A percentile compares a stretch with the other conserved stretches of the same genome.
Evolutionary conservation across 495 filamentous ascomycete species (phyloP).

Genomic region (Hypoxylon intermedium): DNA sequence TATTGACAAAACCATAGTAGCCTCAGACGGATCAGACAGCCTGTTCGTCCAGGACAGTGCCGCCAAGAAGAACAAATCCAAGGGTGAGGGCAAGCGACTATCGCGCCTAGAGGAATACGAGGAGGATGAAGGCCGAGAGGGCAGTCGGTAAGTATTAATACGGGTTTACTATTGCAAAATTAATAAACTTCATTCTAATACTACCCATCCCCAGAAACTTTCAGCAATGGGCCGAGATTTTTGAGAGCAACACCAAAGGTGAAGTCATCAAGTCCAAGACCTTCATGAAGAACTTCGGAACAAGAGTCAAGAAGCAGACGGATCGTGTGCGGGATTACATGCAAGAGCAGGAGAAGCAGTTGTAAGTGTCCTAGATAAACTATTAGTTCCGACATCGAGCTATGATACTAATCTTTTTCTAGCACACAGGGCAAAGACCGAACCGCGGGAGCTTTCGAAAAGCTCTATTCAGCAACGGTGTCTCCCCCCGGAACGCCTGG

Average conservation of each 20-base stretch:
- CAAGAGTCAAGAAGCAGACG: conserved; percentile 18
- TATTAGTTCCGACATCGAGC: neutral
- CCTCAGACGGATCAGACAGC: conserved; percentile 15
- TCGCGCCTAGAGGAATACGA: conserved; percentile 47
- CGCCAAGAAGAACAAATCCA: conserved; percentile 5
- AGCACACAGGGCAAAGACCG: conserved; percentile 20
- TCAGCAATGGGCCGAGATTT: conserved; percentile 34
- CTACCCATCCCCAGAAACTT: conserved; percentile 22
- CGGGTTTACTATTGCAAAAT: neutral
- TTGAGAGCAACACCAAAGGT: conserved; percentile 26
- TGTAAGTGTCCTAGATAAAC: conserved; percentile 24
- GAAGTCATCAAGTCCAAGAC: conserved; percentile 41
- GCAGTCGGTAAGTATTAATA: conserved; percentile 40
- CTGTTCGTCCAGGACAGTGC: conserved; percentile 15
- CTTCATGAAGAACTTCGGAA: conserved; percentile 41
- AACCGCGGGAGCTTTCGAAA: conserved; percentile 9
- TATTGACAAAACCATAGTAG: conserved; percentile 21
- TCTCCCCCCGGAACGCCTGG: neutral
- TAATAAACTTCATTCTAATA: too few relatives aligned
- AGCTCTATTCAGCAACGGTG: conserved; percentile 2
- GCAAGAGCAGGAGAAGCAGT: conserved; percentile 25
- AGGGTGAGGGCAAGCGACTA: conserved; percentile 31
- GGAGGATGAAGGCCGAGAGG: conserved; percentile 45
- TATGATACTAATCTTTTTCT: neutral
- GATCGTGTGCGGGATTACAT: conserved; percentile 20